Evolutionary conservation across 306 rosid species (phyloP).

Genomic region (Vigna hirtella): DNA sequence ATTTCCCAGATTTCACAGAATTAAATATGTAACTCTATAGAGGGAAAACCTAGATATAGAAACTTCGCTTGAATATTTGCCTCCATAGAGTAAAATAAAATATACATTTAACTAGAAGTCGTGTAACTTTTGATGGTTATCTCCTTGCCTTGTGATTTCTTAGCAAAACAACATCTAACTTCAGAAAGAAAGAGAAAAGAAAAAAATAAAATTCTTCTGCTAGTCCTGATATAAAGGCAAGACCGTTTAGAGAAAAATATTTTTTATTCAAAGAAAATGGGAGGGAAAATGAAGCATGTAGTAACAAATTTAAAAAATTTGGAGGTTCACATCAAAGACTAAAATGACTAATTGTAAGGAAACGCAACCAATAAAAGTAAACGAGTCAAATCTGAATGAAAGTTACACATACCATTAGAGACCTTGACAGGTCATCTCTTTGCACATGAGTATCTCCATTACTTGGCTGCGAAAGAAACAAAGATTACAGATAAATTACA

Average conservation of each 20-base stretch:
- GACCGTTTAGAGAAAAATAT: not conserved
- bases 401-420: constrained; percentile 78
- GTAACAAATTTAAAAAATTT: not conserved
- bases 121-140: constrained; percentile 22
- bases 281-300: not conserved
- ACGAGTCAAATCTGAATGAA: constrained; percentile 36
- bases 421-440: constrained; percentile 82
- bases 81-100: not conserved
- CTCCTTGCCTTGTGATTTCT: not conserved
- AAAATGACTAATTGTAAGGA: constrained; percentile 3
- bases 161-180: constrained; percentile 3
- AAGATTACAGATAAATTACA: constrained; percentile 41
- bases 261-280: not conserved
- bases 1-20: not conserved
- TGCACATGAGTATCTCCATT: constrained; percentile 68
- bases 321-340: constrained; percentile 25
- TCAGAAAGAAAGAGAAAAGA: constrained; percentile 4
- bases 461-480: constrained; percentile 58
- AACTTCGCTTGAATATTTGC: not conserved
- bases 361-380: constrained; percentile 29
- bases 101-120: constrained; percentile 6
- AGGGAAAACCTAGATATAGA: constrained; percentile 14
- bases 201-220: not conserved
- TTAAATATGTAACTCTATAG: not conserved
- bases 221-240: constrained; percentile 4